phyloP scores from a whole-genome alignment of 2,329 filamentous ascomycete species.

The Exserohilum turcica region DNA sequence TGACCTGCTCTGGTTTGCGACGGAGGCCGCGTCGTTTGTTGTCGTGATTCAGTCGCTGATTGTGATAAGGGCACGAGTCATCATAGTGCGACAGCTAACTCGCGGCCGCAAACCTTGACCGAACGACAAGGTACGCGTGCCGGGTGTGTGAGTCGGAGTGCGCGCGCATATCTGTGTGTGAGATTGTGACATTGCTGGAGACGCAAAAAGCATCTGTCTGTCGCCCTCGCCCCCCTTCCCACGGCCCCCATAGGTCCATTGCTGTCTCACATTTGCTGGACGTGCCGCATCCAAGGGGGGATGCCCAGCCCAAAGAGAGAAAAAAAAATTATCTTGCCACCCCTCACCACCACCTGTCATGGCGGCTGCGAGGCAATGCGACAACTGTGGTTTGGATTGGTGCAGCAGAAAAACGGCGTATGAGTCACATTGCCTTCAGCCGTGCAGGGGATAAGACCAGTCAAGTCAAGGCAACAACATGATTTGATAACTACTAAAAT shows the following conservation, averaged over 20 bases:
- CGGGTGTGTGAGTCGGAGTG: not conserved
- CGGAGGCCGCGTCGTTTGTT: slow-evolving; percentile 6
- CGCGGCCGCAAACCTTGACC: not conserved
- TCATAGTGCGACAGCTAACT: slow-evolving; percentile 11
- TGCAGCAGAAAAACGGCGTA: not conserved
- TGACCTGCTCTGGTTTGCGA: too few relatives aligned
- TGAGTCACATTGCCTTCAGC: slow-evolving; percentile 1
- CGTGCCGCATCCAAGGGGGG: slow-evolving; percentile 28
- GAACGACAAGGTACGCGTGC: not conserved
- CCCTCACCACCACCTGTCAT: slow-evolving; percentile 9
- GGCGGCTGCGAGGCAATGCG: slow-evolving; percentile 3
- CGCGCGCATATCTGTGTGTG: slow-evolving; percentile 7
- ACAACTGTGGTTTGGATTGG: slow-evolving; percentile 6
- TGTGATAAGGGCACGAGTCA: slow-evolving; percentile 19
- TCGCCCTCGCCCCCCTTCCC: slow-evolving; percentile 11
- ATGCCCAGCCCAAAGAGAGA: slow-evolving; percentile 7
- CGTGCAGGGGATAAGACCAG: not conserved
- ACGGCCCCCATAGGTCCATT: slow-evolving; percentile 18
- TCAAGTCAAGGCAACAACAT: not conserved
- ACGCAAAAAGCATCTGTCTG: slow-evolving; percentile 13
- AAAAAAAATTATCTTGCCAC: too few relatives aligned
- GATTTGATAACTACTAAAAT: slow-evolving; percentile 14
- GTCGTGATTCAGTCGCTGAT: slow-evolving; percentile 13
- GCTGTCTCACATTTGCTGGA: slow-evolving; percentile 38
- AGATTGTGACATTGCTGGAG: slow-evolving; percentile 13